Evolutionary conservation across 2,329 filamentous ascomycete genomes (phyloP).

Genomic region (Sporothrix phasma): DNA sequence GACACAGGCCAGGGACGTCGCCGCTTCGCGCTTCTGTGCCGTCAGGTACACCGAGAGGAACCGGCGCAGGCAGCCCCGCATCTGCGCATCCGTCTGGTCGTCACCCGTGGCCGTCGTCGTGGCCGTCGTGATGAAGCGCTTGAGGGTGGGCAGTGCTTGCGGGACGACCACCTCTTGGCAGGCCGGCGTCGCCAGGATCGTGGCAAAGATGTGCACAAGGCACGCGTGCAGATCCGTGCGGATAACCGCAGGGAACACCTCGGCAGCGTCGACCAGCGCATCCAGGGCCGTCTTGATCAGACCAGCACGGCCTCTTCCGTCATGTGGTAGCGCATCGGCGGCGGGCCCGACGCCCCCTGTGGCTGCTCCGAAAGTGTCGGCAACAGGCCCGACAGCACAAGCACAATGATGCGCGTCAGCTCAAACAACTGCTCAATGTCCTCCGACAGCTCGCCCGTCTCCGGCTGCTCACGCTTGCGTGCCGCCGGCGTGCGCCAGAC

Average conservation of each 20-base stretch:
- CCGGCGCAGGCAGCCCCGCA: conserved; percentile 71
- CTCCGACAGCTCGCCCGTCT: conserved; percentile 76
- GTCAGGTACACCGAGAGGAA: conserved; percentile 72
- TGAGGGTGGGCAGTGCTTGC: conserved; percentile 80
- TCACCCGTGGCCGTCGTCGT: conserved; percentile 36
- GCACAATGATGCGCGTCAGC: conserved; percentile 87
- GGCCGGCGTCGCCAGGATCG: conserved; percentile 74
- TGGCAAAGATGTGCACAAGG: conserved; percentile 93
- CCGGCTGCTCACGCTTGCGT: conserved; percentile 52
- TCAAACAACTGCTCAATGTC: conserved; percentile 98
- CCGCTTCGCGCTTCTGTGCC: conserved; percentile 62
- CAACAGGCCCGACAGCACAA: conserved; percentile 78
- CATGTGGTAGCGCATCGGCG: conserved; percentile 52
- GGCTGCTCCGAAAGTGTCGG: conserved; percentile 55
- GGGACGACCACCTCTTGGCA: conserved; percentile 87
- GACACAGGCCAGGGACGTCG: conserved; percentile 74
- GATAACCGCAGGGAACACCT: conserved; percentile 93
- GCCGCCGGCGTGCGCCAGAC: conserved; percentile 87
- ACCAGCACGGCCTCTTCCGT: conserved; percentile 80
- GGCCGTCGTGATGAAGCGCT: conserved; percentile 77
- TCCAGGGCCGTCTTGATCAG: conserved; percentile 71
- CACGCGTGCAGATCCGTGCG: conserved; percentile 93
- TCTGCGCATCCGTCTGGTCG: conserved; percentile 53
- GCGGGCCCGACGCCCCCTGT: neutral
- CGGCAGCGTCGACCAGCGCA: conserved; percentile 84